Evolutionary conservation across 2,329 filamentous ascomycete species (phyloP).

Genomic region (Pseudogymnoascus pannorum): DNA sequence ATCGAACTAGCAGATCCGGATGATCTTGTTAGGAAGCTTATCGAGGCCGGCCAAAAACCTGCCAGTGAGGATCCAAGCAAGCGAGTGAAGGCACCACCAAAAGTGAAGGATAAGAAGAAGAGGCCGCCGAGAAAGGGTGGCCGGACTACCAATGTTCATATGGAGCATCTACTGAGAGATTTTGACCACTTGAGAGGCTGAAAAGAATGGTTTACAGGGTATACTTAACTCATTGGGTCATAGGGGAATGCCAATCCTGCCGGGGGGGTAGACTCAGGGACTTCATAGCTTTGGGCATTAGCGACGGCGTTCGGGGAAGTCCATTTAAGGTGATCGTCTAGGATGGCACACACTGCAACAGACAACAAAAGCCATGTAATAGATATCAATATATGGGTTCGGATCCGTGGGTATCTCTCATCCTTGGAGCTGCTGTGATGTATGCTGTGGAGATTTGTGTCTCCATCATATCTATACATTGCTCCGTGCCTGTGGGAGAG

Average conservation of each 20-base stretch:
- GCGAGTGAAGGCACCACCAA: conserved; percentile 28
- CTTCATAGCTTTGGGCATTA: not conserved
- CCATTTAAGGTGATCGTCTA: not conserved
- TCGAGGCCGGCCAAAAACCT: conserved; percentile 32
- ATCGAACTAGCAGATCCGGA: conserved; percentile 58
- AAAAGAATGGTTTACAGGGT: not conserved
- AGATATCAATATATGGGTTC: conserved; percentile 1
- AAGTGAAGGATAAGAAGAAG: conserved; percentile 32
- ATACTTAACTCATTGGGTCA: not conserved
- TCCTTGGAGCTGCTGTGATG: not conserved
- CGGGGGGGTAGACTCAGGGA: not conserved
- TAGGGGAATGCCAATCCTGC: not conserved
- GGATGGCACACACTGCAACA: not conserved
- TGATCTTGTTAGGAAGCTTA: conserved; percentile 33
- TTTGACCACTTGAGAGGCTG: conserved; percentile 26
- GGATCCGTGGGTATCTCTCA: not conserved
- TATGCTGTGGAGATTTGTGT: not conserved
- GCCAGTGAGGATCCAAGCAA: conserved; percentile 32
- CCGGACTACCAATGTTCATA: conserved; percentile 30
- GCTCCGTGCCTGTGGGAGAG: not conserved
- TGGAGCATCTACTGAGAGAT: conserved; percentile 28
- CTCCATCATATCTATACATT: not conserved
- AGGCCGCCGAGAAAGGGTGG: conserved; percentile 28
- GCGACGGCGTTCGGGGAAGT: conserved; percentile 1
- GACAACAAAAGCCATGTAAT: not conserved